Evolutionary conservation across 164 flowering plant genomes (phyloP).

Genomic region (Dillenia suffruticosa): DNA sequence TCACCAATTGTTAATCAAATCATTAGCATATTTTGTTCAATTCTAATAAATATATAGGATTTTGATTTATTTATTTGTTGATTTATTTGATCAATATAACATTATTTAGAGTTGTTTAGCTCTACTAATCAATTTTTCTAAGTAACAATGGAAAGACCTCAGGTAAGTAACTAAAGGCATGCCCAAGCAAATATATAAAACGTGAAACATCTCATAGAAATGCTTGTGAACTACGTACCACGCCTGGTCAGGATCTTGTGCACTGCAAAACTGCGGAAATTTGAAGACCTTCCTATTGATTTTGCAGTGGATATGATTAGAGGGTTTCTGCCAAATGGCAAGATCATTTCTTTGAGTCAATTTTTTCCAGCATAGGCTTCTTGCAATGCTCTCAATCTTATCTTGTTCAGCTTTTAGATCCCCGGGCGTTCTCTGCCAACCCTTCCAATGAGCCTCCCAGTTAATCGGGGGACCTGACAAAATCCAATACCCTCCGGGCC

Average conservation of each 20-base stretch:
- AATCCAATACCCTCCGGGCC: conserved; percentile 93
- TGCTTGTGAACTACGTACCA: conserved; percentile 39
- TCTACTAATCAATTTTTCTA: too few relatives aligned
- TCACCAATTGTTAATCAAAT: too few relatives aligned
- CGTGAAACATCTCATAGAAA: too few relatives aligned
- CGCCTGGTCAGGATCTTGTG: conserved; percentile 63
- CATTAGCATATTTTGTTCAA: too few relatives aligned
- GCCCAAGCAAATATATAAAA: too few relatives aligned
- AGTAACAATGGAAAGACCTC: too few relatives aligned
- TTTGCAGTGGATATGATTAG: conserved; percentile 78
- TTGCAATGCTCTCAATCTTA: conserved; percentile 55
- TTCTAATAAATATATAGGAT: too few relatives aligned
- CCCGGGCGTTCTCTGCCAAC: conserved; percentile 64
- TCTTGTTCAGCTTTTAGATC: conserved; percentile 59
- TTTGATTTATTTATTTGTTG: too few relatives aligned
- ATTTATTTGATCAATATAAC: too few relatives aligned
- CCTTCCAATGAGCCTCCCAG: conserved; percentile 74
- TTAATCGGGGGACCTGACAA: conserved; percentile 93
- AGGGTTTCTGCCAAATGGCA: conserved; percentile 91
- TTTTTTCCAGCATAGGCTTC: conserved; percentile 88
- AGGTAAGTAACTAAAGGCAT: too few relatives aligned
- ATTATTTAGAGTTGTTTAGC: too few relatives aligned
- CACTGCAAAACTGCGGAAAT: conserved; percentile 56
- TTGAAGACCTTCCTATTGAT: conserved; percentile 46
- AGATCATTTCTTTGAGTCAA: conserved; percentile 58